A percentile compares a stretch with the other conserved stretches of the same genome.
These are phyloP conservation scores for Russula earlei DNA, from an alignment of 768 basidiomycete genomes.

Conservation along the genomic window DNA sequence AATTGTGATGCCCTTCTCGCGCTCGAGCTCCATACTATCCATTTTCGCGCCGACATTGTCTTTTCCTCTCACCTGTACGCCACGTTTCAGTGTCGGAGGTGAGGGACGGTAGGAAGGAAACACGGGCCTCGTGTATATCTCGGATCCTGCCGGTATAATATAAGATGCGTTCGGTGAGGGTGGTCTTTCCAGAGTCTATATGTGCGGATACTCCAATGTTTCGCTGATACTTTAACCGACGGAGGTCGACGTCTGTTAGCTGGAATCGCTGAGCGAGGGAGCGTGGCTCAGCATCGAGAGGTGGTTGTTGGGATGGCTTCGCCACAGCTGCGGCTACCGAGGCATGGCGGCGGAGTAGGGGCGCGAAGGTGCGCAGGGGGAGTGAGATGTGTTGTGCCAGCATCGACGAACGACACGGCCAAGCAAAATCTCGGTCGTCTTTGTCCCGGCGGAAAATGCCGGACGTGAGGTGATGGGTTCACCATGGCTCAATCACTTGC, in stretches of 20 bases:
- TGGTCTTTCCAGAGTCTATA: constrained; percentile 97
- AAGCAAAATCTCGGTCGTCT: too few relatives aligned
- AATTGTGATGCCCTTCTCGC: constrained; percentile 99
- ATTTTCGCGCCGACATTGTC: constrained; percentile 98
- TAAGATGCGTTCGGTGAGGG: constrained; percentile 89
- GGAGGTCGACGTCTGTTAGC: constrained; percentile 56
- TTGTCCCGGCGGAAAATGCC: too few relatives aligned
- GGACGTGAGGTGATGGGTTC: too few relatives aligned
- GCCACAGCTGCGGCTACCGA: constrained; percentile 5
- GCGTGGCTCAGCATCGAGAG: neutral
- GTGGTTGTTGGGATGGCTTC: neutral
- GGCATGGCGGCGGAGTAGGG: constrained; percentile 9
- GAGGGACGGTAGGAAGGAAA: constrained; percentile 10
- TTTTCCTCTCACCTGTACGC: constrained; percentile 69
- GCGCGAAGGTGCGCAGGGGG: neutral
- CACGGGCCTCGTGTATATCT: constrained; percentile 88
- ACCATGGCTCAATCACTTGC: too few relatives aligned
- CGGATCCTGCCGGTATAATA: constrained; percentile 94
- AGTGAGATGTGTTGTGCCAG: neutral
- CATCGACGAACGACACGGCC: neutral
- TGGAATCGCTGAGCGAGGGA: constrained; percentile 19
- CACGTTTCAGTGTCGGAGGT: neutral
- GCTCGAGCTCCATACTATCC: constrained; percentile 98
- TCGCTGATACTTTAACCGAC: constrained; percentile 64
- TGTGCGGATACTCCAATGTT: constrained; percentile 97